Evolutionary conservation across 495 filamentous ascomycete genomes (phyloP).

Genomic region (Tuber indicum): DNA sequence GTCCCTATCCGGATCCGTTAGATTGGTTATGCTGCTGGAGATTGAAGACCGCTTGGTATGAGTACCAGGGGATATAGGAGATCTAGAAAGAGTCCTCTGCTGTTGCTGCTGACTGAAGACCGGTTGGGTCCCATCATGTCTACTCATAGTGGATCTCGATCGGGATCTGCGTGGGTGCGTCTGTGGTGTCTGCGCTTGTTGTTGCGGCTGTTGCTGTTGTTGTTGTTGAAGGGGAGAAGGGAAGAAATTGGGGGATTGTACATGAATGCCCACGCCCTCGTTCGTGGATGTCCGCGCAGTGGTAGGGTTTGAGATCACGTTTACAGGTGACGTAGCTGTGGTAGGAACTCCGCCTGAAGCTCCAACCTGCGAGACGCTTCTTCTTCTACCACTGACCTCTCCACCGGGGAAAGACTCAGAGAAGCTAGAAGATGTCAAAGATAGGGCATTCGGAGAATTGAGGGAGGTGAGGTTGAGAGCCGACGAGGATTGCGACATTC

Average conservation of each 20-base stretch:
- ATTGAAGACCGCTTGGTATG: constrained; percentile 37
- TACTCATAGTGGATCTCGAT: constrained; percentile 31
- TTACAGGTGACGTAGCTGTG: constrained; percentile 40
- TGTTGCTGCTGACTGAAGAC: constrained; percentile 16
- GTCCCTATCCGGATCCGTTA: constrained; percentile 44
- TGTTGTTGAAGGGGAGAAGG: constrained; percentile 11
- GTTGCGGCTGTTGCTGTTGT: constrained; percentile 23
- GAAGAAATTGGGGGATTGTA: constrained; percentile 24
- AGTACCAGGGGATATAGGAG: constrained; percentile 9
- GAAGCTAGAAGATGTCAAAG: constrained; percentile 21
- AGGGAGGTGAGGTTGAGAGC: constrained; percentile 21
- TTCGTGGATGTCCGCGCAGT: constrained; percentile 37
- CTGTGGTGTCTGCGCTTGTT: constrained; percentile 13
- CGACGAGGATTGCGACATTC: constrained; percentile 29
- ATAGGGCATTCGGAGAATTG: constrained; percentile 25
- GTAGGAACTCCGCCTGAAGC: constrained; percentile 24
- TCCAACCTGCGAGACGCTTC: constrained; percentile 25
- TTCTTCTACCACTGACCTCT: constrained; percentile 15
- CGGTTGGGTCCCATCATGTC: constrained; percentile 25
- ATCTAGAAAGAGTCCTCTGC: constrained; percentile 8
- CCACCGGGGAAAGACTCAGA: constrained; percentile 23
- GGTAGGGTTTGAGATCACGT: constrained; percentile 39
- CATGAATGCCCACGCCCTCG: constrained; percentile 38
- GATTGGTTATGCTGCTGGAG: constrained; percentile 31
- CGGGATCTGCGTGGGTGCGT: constrained; percentile 14